Evolutionary conservation across 2,329 filamentous ascomycete species (phyloP).

Genomic region (Pezicula radicicola): DNA sequence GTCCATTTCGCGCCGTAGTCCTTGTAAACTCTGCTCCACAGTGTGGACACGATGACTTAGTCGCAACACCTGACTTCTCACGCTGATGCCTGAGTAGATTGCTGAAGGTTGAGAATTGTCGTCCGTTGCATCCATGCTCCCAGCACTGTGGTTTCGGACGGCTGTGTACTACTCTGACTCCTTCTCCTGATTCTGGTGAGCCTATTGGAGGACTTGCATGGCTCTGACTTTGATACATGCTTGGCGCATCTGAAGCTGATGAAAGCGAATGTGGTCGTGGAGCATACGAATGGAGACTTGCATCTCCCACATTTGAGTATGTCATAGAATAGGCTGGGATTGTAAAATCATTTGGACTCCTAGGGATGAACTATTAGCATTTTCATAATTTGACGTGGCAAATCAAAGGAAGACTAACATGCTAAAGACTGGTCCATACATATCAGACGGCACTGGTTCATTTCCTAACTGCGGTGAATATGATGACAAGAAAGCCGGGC

Average conservation of each 20-base stretch:
- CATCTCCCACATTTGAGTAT: constrained; percentile 21
- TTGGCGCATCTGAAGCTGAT: constrained; percentile 25
- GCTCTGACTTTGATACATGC: constrained; percentile 21
- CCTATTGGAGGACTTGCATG: constrained; percentile 34
- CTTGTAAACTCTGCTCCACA: constrained; percentile 93
- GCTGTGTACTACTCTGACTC: constrained; percentile 69
- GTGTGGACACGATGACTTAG: constrained; percentile 85
- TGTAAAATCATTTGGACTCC: constrained; percentile 23
- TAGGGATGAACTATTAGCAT: constrained; percentile 8
- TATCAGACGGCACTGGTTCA: constrained; percentile 20
- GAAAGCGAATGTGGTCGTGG: constrained; percentile 25
- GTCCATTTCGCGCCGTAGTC: constrained; percentile 84
- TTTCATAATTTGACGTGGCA: not conserved
- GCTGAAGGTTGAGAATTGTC: constrained; percentile 95
- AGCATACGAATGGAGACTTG: constrained; percentile 21
- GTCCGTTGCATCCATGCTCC: constrained; percentile 95
- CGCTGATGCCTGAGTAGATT: constrained; percentile 89
- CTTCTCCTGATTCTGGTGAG: constrained; percentile 37
- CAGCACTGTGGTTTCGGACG: constrained; percentile 94
- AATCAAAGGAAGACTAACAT: constrained; percentile 18
- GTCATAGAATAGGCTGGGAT: constrained; percentile 21
- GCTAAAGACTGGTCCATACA: constrained; percentile 26
- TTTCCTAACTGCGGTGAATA: constrained; percentile 22
- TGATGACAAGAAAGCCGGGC: constrained; percentile 23
- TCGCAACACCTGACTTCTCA: constrained; percentile 87